Base-by-base conservation (phyloP, 495 filamentous ascomycete species). In the Lasiosphaeria hispida region DNA sequence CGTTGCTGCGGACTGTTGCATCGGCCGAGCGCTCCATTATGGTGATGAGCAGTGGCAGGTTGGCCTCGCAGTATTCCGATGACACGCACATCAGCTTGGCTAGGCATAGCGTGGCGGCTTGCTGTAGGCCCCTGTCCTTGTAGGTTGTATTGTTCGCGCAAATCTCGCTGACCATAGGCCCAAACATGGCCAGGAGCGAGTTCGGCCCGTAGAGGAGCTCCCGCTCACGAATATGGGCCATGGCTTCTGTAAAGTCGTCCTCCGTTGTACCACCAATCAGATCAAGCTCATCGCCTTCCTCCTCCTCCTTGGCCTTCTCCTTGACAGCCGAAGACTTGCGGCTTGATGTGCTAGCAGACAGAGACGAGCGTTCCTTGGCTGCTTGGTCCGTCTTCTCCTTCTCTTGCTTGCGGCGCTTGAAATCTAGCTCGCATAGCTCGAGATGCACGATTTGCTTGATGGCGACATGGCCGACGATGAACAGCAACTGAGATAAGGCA, bases 391-490 rank as follows among this genome's bases (percentile, higher is more conserved):
- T 87, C 73, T 93, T 96, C 70, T 97, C 94, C 59, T 92, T 91
- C 63, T 96, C 94, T 11, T 88, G 90, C 74, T 97, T 99, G 54
- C 92, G 82, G 23, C 92, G 84, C 74, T 99, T 99, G 74, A 99
- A 99, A 70, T 99, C 94, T 38, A 92, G 82, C 67, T 99, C 94
- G 72, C 91, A 92, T 2, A 97, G 81, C 62, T 99, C 94, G n/a
- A 99, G 80, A 70, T 99, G 95, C n/a, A 99, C 94, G 58, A 97
- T 99, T 65, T 99, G 94, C 71, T 98, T 98, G 74, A 98, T 91
- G 33, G 93, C 92, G 57, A 97, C 90, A 66, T 98, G 93, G 5
- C 93, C 94, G 51, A 98, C 93, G 50, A 96, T 86, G 72, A 96
- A 99, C 5, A 99, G 80, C 2, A 99, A 81, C 61, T 97, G 95